Base-by-base conservation (phyloP, 495 filamentous ascomycete genomes). In the Astrothelium macrocarpum region DNA sequence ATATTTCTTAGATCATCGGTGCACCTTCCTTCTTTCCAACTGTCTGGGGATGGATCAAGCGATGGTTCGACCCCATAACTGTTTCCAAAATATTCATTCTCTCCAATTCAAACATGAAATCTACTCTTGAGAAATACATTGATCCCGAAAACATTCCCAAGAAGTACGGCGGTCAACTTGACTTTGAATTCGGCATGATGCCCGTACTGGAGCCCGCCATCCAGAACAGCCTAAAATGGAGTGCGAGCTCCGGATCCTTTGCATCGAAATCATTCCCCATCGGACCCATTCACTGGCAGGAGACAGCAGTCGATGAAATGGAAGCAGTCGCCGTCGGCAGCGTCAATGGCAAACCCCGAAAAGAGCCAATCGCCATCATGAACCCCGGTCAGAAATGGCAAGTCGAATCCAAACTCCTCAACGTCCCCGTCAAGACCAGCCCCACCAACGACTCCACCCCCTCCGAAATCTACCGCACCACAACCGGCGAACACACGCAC, bases 61-160 rank as follows among this genome's bases (percentile, higher is more conserved):
- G 86, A 71, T 96, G 91, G 91, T 95, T 95, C 72, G 91, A 96
- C 76, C 91, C 91, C 29, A 87, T 88, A 63, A 96, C 91, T 53
- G 90, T 90, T 2, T 91, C 88, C 65, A 95, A 96, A 76, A 95
- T 96, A 70, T 93, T 95, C 72, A 91, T 96, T 66, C 82, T 95
- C 63, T 80, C 79, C 59, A 75, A 83, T 26, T 69, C 80, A 34
- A 86, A 94, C 73, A 84, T 94, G 61, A 78, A 85, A 60, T 78
- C 85, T 5, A 91, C 89, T 2, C 80, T 96, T 14, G 82, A 83
- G 63, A 76, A 81, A 31, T 95, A 91, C 77, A 90, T 96, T 76
- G 87, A 94, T n/a, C 75, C 82, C 0, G 77, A 80, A 60, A 87
- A 90, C 70, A 89, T 96, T 56, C 91, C 91, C 14, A 89, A 88